A percentile compares a stretch with the other conserved stretches of the same genome.
These are phyloP conservation scores for Malassezia dermatis DNA, from an alignment of 1,284 basidiomycete genomes.

Conservation along the genomic window DNA sequence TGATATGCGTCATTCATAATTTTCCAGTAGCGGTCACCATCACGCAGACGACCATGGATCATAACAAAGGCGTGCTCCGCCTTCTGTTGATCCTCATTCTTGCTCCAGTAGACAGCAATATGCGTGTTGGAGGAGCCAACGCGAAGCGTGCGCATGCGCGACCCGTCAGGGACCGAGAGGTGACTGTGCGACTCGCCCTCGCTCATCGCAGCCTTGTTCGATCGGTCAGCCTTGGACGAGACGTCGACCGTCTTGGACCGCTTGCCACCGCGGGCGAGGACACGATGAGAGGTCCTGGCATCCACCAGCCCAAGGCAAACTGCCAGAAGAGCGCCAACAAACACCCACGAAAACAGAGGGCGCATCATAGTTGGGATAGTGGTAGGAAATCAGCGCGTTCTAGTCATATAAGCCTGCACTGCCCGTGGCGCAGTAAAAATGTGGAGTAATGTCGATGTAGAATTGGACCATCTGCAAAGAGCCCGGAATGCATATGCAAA, in stretches of 20 bases:
- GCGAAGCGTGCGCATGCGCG: slow-evolving; percentile 20
- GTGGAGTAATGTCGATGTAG: background rate
- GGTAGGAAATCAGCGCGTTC: background rate
- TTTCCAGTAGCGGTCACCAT: slow-evolving; percentile 34
- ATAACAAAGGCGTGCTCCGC: slow-evolving; percentile 38
- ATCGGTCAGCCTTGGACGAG: background rate
- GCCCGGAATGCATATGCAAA: background rate
- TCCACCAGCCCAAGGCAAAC: background rate
- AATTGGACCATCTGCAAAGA: background rate
- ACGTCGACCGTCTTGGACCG: slow-evolving; percentile 2
- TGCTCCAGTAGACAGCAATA: slow-evolving; percentile 31
- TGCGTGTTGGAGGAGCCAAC: slow-evolving; percentile 20
- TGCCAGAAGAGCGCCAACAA: background rate
- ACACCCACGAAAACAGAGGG: background rate
- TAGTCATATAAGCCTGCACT: background rate
- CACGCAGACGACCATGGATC: slow-evolving; percentile 39
- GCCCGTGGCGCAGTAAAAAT: background rate
- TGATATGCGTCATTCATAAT: slow-evolving; percentile 31
- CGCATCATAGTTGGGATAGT: background rate
- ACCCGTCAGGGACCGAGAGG: slow-evolving; percentile 23
- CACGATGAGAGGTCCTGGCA: background rate
- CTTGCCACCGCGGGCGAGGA: background rate
- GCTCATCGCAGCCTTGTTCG: background rate
- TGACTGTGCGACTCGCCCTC: slow-evolving; percentile 20
- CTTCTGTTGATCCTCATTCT: slow-evolving; percentile 13